phyloP scores from a whole-genome alignment of 1,284 basidiomycete species.

The Ceratorhiza oryzae-sativae region DNA sequence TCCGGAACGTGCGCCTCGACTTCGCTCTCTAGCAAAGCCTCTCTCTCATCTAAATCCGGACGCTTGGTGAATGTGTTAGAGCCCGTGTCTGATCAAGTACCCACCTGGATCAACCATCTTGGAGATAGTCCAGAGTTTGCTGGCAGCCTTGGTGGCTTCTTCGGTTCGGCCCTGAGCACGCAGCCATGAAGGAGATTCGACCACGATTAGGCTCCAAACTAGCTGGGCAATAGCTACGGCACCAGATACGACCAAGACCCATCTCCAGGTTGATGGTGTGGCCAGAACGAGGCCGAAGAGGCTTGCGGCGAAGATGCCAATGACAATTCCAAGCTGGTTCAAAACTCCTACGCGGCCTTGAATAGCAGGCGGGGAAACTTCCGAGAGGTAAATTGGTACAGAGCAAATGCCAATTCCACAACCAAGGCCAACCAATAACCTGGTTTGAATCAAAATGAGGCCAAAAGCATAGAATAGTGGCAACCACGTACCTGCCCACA shows the following conservation, averaged over 20 bases:
- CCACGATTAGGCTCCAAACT: constrained; percentile 58
- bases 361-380: constrained; percentile 77
- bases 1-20: constrained; percentile 31
- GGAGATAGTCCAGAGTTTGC: constrained; percentile 59
- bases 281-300: constrained; percentile 68
- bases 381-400: constrained; percentile 84
- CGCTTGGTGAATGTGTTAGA: constrained; percentile 39
- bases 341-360: constrained; percentile 82
- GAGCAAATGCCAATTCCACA: constrained; percentile 86
- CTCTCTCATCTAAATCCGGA: constrained; percentile 49
- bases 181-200: constrained; percentile 76
- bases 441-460: constrained; percentile 48
- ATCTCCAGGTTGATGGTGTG: constrained; percentile 72
- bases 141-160: constrained; percentile 58
- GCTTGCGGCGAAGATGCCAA: constrained; percentile 84
- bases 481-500: constrained; percentile 66
- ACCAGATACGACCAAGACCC: constrained; percentile 73
- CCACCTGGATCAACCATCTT: constrained; percentile 49
- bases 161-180: constrained; percentile 58
- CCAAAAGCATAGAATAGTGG: constrained; percentile 3
- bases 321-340: constrained; percentile 86
- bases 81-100: constrained; percentile 43
- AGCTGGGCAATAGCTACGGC: constrained; percentile 67
- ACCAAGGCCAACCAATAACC: constrained; percentile 78
- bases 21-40: constrained; percentile 22